These are phyloP conservation scores for Penicillium digitatum DNA, from an alignment of 2,329 filamentous ascomycete species.

Conservation along the genomic window DNA sequence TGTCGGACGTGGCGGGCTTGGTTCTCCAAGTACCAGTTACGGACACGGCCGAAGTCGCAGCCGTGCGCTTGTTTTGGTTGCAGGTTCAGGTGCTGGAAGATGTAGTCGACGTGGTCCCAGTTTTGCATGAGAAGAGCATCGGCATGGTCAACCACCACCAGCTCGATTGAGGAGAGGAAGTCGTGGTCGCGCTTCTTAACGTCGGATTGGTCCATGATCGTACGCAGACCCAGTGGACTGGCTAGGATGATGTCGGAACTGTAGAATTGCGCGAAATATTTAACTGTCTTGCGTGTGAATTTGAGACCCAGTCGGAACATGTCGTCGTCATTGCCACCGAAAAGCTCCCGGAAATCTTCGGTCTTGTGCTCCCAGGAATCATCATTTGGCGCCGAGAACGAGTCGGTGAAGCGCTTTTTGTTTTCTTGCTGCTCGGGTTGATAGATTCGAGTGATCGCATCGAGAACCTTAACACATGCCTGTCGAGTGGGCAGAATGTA, in stretches of 20 bases:
- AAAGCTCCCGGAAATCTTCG: conserved; percentile 82
- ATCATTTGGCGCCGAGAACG: conserved; percentile 66
- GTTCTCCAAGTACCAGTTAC: conserved; percentile 88
- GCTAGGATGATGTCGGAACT: conserved; percentile 92
- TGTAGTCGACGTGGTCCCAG: conserved; percentile 91
- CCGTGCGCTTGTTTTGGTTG: conserved; percentile 86
- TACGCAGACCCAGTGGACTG: conserved; percentile 81
- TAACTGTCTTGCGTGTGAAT: conserved; percentile 92
- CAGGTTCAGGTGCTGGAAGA: conserved; percentile 86
- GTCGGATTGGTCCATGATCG: conserved; percentile 78
- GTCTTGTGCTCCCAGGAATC: conserved; percentile 71
- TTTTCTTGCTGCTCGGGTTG: conserved; percentile 91
- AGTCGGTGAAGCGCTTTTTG: conserved; percentile 83
- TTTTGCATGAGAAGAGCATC: conserved; percentile 96
- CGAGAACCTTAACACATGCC: conserved; percentile 72
- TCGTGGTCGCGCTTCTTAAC: conserved; percentile 73
- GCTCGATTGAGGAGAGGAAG: conserved; percentile 88
- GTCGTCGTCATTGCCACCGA: conserved; percentile 93
- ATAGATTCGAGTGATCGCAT: conserved; percentile 71
- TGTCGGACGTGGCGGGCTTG: conserved; percentile 78
- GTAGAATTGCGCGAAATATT: conserved; percentile 93
- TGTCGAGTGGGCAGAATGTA: conserved; percentile 86
- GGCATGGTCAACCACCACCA: conserved; percentile 85
- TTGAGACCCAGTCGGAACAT: conserved; percentile 96
- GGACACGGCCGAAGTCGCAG: conserved; percentile 87